A percentile compares a stretch with the other conserved stretches of the same genome.
phyloP scores from a whole-genome alignment of 106 monocot species.

The Agapanthus africanus region DNA sequence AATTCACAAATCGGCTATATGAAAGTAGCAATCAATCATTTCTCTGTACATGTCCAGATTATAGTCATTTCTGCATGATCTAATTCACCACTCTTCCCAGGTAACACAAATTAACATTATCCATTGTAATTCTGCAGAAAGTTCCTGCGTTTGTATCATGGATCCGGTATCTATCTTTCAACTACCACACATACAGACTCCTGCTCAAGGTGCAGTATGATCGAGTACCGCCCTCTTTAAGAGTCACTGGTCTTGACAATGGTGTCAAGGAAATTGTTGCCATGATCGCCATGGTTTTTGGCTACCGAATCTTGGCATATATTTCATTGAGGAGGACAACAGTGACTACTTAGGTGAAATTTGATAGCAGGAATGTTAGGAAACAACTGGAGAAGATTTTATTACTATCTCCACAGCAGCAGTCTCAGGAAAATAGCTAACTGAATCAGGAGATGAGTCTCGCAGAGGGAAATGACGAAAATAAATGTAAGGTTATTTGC shows the following conservation, averaged over 20 bases:
- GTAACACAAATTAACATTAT: too few relatives aligned
- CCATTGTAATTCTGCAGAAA: conserved; percentile 32
- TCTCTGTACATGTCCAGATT: too few relatives aligned
- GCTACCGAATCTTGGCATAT: conserved; percentile 65
- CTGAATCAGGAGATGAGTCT: background rate
- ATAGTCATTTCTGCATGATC: too few relatives aligned
- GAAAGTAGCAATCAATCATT: too few relatives aligned
- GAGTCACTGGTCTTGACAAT: conserved; percentile 24
- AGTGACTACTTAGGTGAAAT: conserved; percentile 14
- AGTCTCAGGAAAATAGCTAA: background rate
- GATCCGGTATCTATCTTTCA: conserved; percentile 78
- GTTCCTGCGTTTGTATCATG: conserved; percentile 80
- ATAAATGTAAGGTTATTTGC: background rate
- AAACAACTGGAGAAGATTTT: conserved; percentile 16
- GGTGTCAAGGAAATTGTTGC: conserved; percentile 40
- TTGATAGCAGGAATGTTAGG: background rate
- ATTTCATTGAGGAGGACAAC: conserved; percentile 51
- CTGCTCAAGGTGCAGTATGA: conserved; percentile 75
- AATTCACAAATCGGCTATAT: too few relatives aligned
- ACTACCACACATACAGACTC: conserved; percentile 80
- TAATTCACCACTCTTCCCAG: too few relatives aligned
- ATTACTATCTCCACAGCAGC: conserved; percentile 1
- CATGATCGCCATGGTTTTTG: conserved; percentile 63
- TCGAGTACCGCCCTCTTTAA: conserved; percentile 34
- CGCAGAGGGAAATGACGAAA: background rate